Evolutionary conservation across 129 eudicot genomes (phyloP).

Genomic region (carrot (Daucus carota)): DNA sequence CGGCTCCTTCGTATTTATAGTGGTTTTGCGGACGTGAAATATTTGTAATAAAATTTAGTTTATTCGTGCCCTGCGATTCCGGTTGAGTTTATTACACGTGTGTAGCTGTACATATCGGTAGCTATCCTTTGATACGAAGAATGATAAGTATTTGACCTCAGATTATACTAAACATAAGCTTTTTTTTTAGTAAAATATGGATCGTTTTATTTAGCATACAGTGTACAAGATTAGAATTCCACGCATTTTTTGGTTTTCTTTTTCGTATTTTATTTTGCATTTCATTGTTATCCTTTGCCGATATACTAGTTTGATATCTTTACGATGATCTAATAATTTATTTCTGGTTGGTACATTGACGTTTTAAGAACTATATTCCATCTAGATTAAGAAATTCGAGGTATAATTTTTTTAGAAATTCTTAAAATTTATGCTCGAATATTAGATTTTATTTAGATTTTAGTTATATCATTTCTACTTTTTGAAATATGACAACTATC

Average conservation of each 20-base stretch:
- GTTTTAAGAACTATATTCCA: too few species aligned
- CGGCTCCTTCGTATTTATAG: not conserved
- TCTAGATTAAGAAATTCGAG: too few species aligned
- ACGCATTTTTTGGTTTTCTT: not conserved
- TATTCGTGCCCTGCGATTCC: not conserved
- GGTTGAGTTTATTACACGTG: not conserved
- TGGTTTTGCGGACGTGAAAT: constrained; percentile 12
- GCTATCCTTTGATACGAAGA: not conserved
- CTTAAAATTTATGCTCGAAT: too few species aligned
- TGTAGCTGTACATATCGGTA: not conserved
- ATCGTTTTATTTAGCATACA: too few species aligned
- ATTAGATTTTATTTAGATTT: too few species aligned
- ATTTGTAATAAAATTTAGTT: not conserved
- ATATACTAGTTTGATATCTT: not conserved
- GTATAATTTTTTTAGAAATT: too few species aligned
- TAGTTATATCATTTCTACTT: too few species aligned
- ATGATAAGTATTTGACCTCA: not conserved
- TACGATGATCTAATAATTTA: too few species aligned
- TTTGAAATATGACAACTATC: too few species aligned
- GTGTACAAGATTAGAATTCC: not conserved
- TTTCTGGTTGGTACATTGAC: too few species aligned
- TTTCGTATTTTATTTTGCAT: not conserved
- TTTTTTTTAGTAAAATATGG: not conserved
- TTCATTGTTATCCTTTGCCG: not conserved
- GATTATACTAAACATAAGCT: not conserved